Evolutionary conservation across 2,329 filamentous ascomycete genomes (phyloP), one percentile per base, ranked within the genome.

Genomic region (Didymella sp.): DNA sequence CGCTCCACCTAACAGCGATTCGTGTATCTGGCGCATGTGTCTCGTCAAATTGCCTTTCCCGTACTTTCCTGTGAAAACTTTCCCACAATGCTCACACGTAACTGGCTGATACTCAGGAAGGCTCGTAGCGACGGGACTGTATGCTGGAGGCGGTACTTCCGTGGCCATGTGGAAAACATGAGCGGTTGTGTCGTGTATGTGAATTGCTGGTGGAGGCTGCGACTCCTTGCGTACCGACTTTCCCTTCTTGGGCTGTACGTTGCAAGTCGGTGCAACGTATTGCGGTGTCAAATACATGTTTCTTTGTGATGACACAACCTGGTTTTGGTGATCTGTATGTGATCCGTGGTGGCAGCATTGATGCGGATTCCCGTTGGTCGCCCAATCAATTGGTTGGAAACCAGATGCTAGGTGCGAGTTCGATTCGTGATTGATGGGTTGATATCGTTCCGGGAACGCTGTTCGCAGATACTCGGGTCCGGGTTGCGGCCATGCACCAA

Each of bases 41-140:
- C 55, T 40, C 17, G 40, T 58, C 3, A 27, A 45, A 15, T 58
- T 58, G 1, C 55, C 55, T 6, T 19, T 12, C 1, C 50, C 55
- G 8, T 35, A 58, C 17, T 58, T 58, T 0, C 55, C 50, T 4
- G 55, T 53, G 15, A 50, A 58, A 11, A 27, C 6, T 6, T 53
- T 53, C 0, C 25, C 21, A 9, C 55, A 58, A 11, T 46, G 33
- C 13, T 35, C 21, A 5, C 55, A 58, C 12, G 24, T 8, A 0
- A 40, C 31, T 24, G 45, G 40, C 4, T n/a, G 13, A 21, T 46
- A 38, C 31, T n/a, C 3, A 35, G 47, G 1, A 31, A 38, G 19
- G 19, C n/a, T 38, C 11, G 30, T 6, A 22, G 22, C 12, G 1
- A 51, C 5, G n/a, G 54, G 43, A 24, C 24, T 49, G 17, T 58